Conservation (phyloP, 2,329 filamentous ascomycete genomes). For the Ilyonectria sp. region DNA sequence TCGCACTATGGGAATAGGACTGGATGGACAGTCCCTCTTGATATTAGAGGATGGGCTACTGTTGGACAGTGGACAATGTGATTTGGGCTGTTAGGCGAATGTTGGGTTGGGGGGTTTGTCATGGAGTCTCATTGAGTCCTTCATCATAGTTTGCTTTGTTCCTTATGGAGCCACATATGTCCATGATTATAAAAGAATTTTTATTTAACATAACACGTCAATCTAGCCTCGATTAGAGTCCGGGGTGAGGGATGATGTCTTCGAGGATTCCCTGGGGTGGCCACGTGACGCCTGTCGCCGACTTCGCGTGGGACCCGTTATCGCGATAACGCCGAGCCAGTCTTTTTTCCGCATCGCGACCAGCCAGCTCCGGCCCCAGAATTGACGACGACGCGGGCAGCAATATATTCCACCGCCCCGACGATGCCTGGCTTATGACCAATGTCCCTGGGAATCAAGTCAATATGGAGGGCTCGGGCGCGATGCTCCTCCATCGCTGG, state of each 20-base stretch:
- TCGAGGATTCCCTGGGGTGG: neutral
- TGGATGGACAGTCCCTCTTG: neutral
- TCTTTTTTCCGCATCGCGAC: slow-evolving; percentile 40
- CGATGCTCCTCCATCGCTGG: slow-evolving; percentile 50
- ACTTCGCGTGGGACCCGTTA: slow-evolving; percentile 19
- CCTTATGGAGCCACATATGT: neutral
- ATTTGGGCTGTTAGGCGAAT: slow-evolving; percentile 16
- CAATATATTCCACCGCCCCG: slow-evolving; percentile 24
- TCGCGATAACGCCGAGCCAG: slow-evolving; percentile 42
- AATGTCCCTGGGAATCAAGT: slow-evolving; percentile 64
- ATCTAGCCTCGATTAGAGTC: neutral
- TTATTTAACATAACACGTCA: neutral
- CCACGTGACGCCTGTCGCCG: slow-evolving; percentile 26
- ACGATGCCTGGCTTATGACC: slow-evolving; percentile 59
- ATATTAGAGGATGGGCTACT: neutral
- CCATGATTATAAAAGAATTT: neutral
- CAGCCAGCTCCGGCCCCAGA: slow-evolving; percentile 24
- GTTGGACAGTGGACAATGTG: neutral
- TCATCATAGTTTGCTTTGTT: neutral
- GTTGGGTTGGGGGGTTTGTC: neutral
- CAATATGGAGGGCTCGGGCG: slow-evolving; percentile 59
- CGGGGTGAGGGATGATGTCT: neutral
- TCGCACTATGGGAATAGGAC: slow-evolving; percentile 6
- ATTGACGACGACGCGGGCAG: slow-evolving; percentile 30
- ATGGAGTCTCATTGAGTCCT: neutral